These are phyloP conservation scores for Gardenia jasminoides DNA, from an alignment of 257 asterid species.

Conservation along the genomic window DNA sequence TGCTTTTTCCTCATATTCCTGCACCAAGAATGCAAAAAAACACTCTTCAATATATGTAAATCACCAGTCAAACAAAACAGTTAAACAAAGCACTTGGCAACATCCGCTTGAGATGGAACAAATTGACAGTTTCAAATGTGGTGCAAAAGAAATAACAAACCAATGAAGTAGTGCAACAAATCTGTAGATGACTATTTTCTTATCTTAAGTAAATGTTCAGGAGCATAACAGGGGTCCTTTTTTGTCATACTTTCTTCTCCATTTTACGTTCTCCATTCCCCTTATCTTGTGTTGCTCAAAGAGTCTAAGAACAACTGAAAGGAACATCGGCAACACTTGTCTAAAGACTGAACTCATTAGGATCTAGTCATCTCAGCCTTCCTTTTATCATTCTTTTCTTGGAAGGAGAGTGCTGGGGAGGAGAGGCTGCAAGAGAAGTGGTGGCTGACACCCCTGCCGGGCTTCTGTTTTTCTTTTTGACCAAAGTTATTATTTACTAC, in stretches of 20 bases:
- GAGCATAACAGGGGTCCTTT: not conserved
- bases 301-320: not conserved
- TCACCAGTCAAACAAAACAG: not conserved
- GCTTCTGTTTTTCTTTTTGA: not conserved
- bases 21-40: slow-evolving; percentile 14
- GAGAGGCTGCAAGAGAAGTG: not conserved
- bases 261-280: not conserved
- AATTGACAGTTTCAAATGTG: not conserved
- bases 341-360: not conserved
- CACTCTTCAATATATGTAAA: slow-evolving; percentile 6
- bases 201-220: not conserved
- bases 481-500: not conserved
- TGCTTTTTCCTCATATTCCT: slow-evolving; percentile 90
- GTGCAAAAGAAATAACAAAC: too few species aligned
- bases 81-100: not conserved
- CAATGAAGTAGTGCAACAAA: too few species aligned
- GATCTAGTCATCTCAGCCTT: not conserved
- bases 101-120: not conserved
- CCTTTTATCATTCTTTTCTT: not conserved
- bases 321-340: not conserved
- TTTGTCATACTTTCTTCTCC: not conserved
- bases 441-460: not conserved
- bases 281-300: not conserved
- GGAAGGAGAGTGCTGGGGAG: not conserved
- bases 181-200: not conserved